Percentiles rank a stretch among this genome's conserved stretches.
These are phyloP conservation scores for Plasmodium ovale DNA, from an alignment of 169 alveolate genomes.

Conservation along the genomic window DNA sequence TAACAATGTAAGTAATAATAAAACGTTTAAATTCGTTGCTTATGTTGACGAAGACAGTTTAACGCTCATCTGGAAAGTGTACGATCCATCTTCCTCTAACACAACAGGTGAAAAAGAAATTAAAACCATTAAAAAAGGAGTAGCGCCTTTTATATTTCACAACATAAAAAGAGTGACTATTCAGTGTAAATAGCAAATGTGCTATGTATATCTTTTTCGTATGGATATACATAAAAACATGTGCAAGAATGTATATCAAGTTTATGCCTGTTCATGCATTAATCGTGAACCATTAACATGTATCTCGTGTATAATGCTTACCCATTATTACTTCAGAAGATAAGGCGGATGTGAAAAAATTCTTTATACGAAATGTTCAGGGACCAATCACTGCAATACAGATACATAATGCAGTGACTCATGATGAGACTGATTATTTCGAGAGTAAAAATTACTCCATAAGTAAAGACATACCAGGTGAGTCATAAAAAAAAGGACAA, in stretches of 20 bases:
- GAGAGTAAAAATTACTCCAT: conserved; percentile 37
- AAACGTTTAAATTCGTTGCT: conserved; percentile 33
- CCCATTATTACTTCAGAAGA: no score
- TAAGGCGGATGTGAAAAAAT: conserved; percentile 7
- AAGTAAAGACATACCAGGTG: conserved; percentile 24
- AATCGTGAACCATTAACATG: neutral
- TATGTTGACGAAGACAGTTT: neutral
- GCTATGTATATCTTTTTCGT: neutral
- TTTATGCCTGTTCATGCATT: neutral
- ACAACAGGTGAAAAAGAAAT: neutral
- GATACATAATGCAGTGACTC: neutral
- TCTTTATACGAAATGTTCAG: neutral
- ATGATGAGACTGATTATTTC: neutral
- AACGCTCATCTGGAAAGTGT: conserved; percentile 25
- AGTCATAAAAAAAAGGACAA: neutral
- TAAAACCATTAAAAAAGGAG: neutral
- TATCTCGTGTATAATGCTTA: neutral
- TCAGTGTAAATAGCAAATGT: neutral
- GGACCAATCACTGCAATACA: conserved; percentile 24
- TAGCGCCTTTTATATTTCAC: neutral
- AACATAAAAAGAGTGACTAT: neutral
- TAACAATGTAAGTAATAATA: no score
- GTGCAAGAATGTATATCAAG: no score
- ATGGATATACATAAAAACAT: no score
- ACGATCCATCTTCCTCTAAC: neutral